Conservation (phyloP, 768 basidiomycete species). For the Daedaleopsis nitida region DNA sequence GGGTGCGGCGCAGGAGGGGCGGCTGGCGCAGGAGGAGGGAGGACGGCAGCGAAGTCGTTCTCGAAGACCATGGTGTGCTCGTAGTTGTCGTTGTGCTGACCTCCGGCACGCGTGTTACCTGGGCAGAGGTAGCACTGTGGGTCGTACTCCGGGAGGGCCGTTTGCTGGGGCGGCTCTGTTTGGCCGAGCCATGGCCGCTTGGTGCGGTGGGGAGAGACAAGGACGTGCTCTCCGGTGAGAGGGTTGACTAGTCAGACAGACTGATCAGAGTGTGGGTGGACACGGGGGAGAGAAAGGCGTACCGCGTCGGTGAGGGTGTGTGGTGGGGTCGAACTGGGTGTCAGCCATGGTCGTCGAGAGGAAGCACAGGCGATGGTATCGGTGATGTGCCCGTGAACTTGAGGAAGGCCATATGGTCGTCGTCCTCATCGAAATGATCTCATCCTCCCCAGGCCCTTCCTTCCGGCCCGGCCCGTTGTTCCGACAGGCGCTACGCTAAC, state of each 20-base stretch:
- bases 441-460: conserved; percentile 4
- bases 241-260: conserved; percentile 64
- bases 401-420: conserved; percentile 1
- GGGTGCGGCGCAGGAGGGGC: conserved; percentile 58
- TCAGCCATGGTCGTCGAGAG: conserved; percentile 23
- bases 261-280: neutral
- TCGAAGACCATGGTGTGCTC: conserved; percentile 68
- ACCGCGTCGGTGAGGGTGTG: conserved; percentile 75
- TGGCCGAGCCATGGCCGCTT: conserved; percentile 93
- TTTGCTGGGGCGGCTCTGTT: conserved; percentile 62
- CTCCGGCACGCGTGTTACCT: conserved; percentile 76
- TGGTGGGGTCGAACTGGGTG: conserved; percentile 55
- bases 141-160: conserved; percentile 63
- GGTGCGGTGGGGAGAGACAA: conserved; percentile 88
- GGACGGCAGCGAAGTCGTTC: conserved; percentile 84
- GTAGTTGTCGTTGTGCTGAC: conserved; percentile 67
- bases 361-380: conserved; percentile 8
- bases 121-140: conserved; percentile 86
- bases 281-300: conserved; percentile 27
- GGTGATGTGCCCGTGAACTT: neutral
- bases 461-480: no score
- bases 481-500: neutral
- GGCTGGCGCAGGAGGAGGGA: conserved; percentile 61
- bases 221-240: conserved; percentile 70
- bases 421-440: conserved; percentile 10